Evolutionary conservation across 176 grass and related monocot species (phyloP), one percentile per base, ranked within the genome.

Genomic region (Microstegium vimineum): DNA sequence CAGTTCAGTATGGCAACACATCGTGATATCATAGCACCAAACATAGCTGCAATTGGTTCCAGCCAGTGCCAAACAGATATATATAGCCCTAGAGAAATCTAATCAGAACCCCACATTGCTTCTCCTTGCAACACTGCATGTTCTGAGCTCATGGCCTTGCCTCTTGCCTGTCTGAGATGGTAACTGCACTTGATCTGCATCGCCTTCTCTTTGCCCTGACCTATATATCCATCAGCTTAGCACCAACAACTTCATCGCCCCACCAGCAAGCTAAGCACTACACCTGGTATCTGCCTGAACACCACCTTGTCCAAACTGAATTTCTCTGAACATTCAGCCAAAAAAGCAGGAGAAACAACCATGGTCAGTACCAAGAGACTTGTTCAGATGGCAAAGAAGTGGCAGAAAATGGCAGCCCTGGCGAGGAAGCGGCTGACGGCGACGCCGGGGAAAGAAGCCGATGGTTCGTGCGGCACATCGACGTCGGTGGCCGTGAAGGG

Each of bases 301-400:
- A 16, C 20, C 52, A n/a, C 8, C 18, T n/a, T 8, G 10, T 57
- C n/a, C 47, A 20, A 51, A 6, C 22, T 57, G 52, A 51, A 23
- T 20, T 20, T 23, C 52, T 57, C 22, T 57, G 22, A 57, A 23
- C 3, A 57, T 57, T 57, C 52, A 57, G 22, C 18, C 51, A 56
- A 5, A 13, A 78, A 77, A 26, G 16, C 7, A 20, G 37, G 23
- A 83, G 25, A 51, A 43, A 23, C 59, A 76, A 38, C 40, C 22
- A 85, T 87, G 85, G 34, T 88, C 76, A 84, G 66, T 59, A 2
- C 82, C 15, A 93, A 76, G 61, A 94, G 76, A 73, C 52, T 91
- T 25, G 57, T 64, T 77, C 69, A 90, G 34, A 52, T 87, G 62
- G 85, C 78, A 12, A 87, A 72, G 59, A 94, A 87, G 73, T 85